Conservation (phyloP, 805 yeast genomes). For the Zygoascus ofunaensis region DNA sequence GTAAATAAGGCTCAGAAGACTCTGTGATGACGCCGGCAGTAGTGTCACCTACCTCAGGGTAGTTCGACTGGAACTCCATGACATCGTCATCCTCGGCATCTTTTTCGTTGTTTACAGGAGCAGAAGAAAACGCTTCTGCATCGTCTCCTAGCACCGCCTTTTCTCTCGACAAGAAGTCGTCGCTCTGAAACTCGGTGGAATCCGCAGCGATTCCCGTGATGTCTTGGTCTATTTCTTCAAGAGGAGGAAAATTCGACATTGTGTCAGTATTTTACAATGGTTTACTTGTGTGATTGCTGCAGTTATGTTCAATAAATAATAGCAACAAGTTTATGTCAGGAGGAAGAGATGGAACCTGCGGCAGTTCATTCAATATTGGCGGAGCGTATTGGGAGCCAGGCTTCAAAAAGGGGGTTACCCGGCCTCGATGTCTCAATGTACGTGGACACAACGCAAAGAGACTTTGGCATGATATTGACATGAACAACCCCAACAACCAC, state of each 20-base stretch:
- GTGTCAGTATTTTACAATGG: too few species aligned
- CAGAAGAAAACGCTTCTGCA: constrained; percentile 30
- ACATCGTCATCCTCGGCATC: constrained; percentile 16
- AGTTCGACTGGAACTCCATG: constrained; percentile 19
- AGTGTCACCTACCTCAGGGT: constrained; percentile 18
- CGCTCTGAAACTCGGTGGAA: constrained; percentile 26
- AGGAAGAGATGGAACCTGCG: too few species aligned
- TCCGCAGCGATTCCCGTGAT: constrained; percentile 12
- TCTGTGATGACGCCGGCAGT: constrained; percentile 15
- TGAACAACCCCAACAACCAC: too few species aligned
- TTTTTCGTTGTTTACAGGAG: neutral
- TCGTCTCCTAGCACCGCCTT: constrained; percentile 35
- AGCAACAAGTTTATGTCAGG: too few species aligned
- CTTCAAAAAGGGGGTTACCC: too few species aligned
- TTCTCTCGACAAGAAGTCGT: constrained; percentile 34
- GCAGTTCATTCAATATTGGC: too few species aligned
- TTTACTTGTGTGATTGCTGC: too few species aligned
- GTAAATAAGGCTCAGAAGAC: constrained; percentile 14
- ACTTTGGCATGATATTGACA: too few species aligned
- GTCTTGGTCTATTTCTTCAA: constrained; percentile 30
- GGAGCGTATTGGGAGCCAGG: too few species aligned
- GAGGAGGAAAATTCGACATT: constrained; percentile 31
- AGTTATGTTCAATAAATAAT: too few species aligned
- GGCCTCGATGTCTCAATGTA: too few species aligned
- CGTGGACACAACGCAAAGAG: too few species aligned